These are phyloP conservation scores for Nelumbo lutea DNA, from an alignment of 164 flowering plant genomes.

Conservation along the genomic window DNA sequence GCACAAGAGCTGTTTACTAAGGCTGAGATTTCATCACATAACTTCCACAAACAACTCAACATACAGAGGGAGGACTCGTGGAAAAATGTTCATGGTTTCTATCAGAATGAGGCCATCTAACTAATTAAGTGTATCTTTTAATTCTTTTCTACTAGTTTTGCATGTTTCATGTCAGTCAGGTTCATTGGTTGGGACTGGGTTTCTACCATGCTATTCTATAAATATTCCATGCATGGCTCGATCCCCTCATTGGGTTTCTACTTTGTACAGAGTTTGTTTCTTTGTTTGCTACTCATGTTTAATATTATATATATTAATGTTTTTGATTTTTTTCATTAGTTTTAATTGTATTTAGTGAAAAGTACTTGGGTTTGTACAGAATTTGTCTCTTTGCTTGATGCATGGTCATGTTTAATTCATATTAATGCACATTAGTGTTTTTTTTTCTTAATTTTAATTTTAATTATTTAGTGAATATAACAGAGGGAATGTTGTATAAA, in stretches of 20 bases:
- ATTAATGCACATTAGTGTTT: too few relatives aligned
- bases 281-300: too few relatives aligned
- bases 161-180: background rate
- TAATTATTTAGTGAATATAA: too few relatives aligned
- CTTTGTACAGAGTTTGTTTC: too few relatives aligned
- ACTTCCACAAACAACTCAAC: constrained; percentile 74
- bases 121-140: too few relatives aligned
- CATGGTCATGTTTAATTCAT: too few relatives aligned
- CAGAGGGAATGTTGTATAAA: too few relatives aligned
- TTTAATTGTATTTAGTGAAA: too few relatives aligned
- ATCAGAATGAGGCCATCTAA: constrained; percentile 49
- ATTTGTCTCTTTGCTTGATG: background rate
- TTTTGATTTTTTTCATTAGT: too few relatives aligned
- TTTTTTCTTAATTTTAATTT: too few relatives aligned
- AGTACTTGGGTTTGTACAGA: too few relatives aligned
- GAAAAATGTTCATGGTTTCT: constrained; percentile 58
- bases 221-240: background rate
- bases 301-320: too few relatives aligned
- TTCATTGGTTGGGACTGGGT: background rate
- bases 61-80: constrained; percentile 78
- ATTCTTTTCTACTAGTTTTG: background rate
- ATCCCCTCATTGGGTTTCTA: background rate
- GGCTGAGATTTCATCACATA: constrained; percentile 68
- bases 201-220: background rate
- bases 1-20: constrained; percentile 56